Evolutionary conservation across 2,329 filamentous ascomycete species (phyloP).

Genomic region (Myotisia sp.): DNA sequence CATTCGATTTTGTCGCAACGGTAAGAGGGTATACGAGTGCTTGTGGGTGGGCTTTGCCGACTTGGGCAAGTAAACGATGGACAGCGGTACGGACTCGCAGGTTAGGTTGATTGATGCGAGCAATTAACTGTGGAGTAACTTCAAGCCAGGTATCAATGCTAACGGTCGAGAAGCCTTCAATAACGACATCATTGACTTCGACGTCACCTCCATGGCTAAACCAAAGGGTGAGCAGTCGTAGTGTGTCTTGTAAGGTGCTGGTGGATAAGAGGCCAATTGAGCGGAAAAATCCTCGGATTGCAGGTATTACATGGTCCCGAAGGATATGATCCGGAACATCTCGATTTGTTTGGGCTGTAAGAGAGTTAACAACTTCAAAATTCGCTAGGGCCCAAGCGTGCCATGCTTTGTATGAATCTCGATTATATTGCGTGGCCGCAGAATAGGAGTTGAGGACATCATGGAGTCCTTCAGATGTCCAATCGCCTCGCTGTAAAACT

Average conservation of each 20-base stretch:
- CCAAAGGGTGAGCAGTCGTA: conserved; percentile 86
- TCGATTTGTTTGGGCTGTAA: conserved; percentile 53
- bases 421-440: conserved; percentile 84
- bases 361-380: conserved; percentile 87
- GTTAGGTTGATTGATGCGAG: conserved; percentile 92
- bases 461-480: conserved; percentile 71
- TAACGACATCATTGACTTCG: conserved; percentile 78
- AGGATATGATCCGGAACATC: conserved; percentile 52
- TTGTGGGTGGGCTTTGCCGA: conserved; percentile 88
- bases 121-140: conserved; percentile 93
- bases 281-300: conserved; percentile 91
- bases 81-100: conserved; percentile 75
- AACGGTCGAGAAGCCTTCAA: conserved; percentile 78
- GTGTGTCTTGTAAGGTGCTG: conserved; percentile 88
- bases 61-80: conserved; percentile 79
- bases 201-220: conserved; percentile 80
- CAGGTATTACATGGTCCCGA: conserved; percentile 80
- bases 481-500: conserved; percentile 68
- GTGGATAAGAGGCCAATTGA: conserved; percentile 84
- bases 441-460: conserved; percentile 86
- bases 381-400: conserved; percentile 97
- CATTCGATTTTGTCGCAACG: conserved; percentile 93
- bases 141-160: conserved; percentile 98
- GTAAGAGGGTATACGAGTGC: conserved; percentile 93
- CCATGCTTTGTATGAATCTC: conserved; percentile 97